phyloP scores from a whole-genome alignment of 2,329 filamentous ascomycete genomes.

The Exophiala spinifera region DNA sequence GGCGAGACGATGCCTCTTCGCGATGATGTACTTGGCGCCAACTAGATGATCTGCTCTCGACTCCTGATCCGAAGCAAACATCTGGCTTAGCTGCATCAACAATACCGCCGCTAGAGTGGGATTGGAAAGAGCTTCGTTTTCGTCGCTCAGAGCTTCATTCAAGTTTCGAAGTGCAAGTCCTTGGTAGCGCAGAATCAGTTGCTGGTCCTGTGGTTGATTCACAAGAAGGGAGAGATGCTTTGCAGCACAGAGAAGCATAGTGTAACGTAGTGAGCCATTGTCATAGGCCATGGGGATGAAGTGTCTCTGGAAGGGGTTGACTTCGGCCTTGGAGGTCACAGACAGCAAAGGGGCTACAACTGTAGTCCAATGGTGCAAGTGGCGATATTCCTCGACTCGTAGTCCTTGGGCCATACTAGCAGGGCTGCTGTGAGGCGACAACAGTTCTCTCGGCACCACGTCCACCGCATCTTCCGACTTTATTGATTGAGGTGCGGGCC shows the following conservation, averaged over 20 bases:
- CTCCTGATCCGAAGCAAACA: constrained; percentile 1
- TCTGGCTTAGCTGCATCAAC: not conserved
- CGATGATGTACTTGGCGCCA: not conserved
- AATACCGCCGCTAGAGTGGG: not conserved
- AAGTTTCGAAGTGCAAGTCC: not conserved
- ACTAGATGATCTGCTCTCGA: not conserved
- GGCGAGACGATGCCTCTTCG: not conserved
- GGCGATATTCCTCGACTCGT: not conserved
- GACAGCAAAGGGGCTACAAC: not conserved
- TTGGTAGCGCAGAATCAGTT: not conserved
- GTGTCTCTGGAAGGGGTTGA: not conserved
- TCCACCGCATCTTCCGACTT: not conserved
- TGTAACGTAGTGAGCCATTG: not conserved
- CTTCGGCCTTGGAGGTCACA: not conserved
- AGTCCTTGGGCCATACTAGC: not conserved
- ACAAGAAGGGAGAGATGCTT: not conserved
- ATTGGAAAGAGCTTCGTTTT: not conserved
- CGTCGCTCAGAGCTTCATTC: not conserved
- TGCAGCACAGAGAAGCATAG: not conserved
- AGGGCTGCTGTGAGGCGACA: not conserved
- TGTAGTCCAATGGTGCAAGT: not conserved
- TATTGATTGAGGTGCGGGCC: not conserved
- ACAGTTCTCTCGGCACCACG: no score
- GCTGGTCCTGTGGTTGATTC: not conserved
- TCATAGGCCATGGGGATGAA: not conserved